Base-by-base conservation (phyloP, 805 yeast genomes). In the Lipomyces anomalus region DNA sequence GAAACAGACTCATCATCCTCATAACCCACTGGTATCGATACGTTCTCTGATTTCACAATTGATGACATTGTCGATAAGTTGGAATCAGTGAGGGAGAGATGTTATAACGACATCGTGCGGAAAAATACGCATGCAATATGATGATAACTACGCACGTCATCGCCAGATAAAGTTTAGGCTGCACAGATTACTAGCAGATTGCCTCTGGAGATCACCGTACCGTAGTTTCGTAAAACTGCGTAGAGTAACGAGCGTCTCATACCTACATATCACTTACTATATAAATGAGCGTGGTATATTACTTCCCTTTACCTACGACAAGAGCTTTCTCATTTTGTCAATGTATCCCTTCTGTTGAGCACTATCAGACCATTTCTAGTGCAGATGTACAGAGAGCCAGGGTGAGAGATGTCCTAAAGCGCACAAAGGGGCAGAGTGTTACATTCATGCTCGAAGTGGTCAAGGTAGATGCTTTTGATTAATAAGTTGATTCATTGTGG, bases 1-100 rank as follows among this genome's bases (percentile, higher is more conserved):
- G 66, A 61, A 35, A 65, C 43, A 21, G 66, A 63, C 36, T 63
- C 68, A 50, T 65, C 68, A 55, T 64, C 68, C 42, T 65, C 69
- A 43, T 52, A 65, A 33, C 57, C 57, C 28, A 44, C 44, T 28
- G n/a, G n/a, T n/a, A n/a, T n/a, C n/a, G n/a, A n/a, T n/a, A n/a
- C n/a, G n/a, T n/a, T n/a, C n/a, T n/a, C n/a, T n/a, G n/a, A n/a
- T n/a, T n/a, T n/a, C n/a, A n/a, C n/a, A n/a, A n/a, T n/a, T n/a
- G n/a, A n/a, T n/a, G n/a, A n/a, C n/a, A n/a, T n/a, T n/a, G n/a
- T n/a, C n/a, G n/a, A n/a, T n/a, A n/a, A n/a, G n/a, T n/a, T n/a
- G n/a, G n/a, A n/a, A n/a, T n/a, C n/a, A n/a, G n/a, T n/a, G n/a
- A n/a, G n/a, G n/a, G n/a, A n/a, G n/a, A n/a, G n/a, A n/a, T n/a